A percentile compares a stretch with the other conserved stretches of the same genome.
Evolutionary conservation across 306 rosid species (phyloP).

Genomic region (Oemleria cerasiformis): DNA sequence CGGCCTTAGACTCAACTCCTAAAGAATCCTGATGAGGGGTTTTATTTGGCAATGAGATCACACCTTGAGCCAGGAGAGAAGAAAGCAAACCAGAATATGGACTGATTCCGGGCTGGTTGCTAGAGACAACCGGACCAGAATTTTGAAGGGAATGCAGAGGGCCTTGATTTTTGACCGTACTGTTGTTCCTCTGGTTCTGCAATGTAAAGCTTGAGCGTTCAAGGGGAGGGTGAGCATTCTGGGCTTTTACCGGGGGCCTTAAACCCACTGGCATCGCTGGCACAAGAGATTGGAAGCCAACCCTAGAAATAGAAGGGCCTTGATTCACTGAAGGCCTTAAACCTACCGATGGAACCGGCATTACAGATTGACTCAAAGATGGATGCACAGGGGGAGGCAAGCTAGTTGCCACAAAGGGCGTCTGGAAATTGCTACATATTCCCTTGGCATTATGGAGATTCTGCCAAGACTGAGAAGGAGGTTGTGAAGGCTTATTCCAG

Average conservation of each 20-base stretch:
- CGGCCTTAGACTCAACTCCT: conserved; percentile 73
- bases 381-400: too few species aligned
- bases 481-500: conserved; percentile 45
- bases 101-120: conserved; percentile 50
- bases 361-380: conserved; percentile 13
- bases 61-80: conserved; percentile 85
- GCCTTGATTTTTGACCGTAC: conserved; percentile 28
- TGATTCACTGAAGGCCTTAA: background rate
- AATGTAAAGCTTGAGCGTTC: conserved; percentile 39
- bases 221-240: conserved; percentile 36
- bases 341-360: conserved; percentile 18
- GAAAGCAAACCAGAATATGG: conserved; percentile 55
- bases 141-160: conserved; percentile 33
- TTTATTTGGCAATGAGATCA: conserved; percentile 63
- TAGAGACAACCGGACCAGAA: conserved; percentile 40
- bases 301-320: conserved; percentile 24
- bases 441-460: conserved; percentile 37
- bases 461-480: conserved; percentile 38
- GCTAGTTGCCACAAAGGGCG: conserved; percentile 23
- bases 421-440: conserved; percentile 33
- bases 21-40: conserved; percentile 53
- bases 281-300: conserved; percentile 42
- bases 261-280: conserved; percentile 38
- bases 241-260: conserved; percentile 50
- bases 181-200: conserved; percentile 37